Conservation (phyloP, 768 basidiomycete species). For the Porpolomopsis calyptriformis region DNA sequence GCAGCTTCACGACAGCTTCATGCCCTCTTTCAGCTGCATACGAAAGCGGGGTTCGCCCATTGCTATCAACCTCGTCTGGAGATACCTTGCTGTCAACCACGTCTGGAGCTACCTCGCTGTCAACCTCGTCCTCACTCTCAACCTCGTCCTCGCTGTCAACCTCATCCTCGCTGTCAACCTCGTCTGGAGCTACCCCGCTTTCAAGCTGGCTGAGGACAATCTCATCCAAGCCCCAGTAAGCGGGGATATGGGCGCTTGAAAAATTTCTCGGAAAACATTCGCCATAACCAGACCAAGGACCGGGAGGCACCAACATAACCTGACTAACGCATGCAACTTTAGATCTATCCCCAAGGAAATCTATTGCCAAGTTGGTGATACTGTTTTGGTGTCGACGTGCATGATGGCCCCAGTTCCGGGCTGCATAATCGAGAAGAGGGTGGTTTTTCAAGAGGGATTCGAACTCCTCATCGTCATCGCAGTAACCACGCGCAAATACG, state of each 20-base stretch:
- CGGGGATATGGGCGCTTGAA: background rate
- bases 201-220: background rate
- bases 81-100: no score
- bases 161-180: background rate
- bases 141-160: no score
- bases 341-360: background rate
- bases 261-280: background rate
- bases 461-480: background rate
- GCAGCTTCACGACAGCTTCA: background rate
- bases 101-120: background rate
- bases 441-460: background rate
- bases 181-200: background rate
- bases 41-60: background rate
- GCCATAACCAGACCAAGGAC: no score
- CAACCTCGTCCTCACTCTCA: background rate
- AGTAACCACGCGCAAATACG: no score
- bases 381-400: conserved; percentile 2
- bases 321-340: background rate
- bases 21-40: background rate
- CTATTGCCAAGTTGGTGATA: background rate
- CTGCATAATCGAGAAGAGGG: conserved; percentile 5
- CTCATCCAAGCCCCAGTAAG: background rate
- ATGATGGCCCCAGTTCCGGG: conserved; percentile 8
- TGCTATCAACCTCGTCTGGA: background rate
- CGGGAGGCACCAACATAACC: background rate